Evolutionary conservation across 148 eudicot genomes (phyloP), one percentile per base, ranked within the genome.

Genomic region (Rhododendron simsii): DNA sequence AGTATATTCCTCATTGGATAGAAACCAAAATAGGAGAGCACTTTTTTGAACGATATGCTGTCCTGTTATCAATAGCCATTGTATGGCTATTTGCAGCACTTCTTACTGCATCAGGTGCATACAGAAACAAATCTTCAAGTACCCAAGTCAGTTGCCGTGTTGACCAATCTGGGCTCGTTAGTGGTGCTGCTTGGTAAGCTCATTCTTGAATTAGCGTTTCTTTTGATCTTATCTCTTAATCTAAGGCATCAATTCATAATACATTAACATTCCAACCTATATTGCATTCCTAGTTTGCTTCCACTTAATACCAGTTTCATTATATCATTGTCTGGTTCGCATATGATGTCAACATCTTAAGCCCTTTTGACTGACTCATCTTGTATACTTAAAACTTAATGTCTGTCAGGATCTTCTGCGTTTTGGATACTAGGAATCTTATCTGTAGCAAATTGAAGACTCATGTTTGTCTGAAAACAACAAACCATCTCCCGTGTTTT

Each of bases 71-170:
- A 4, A 87, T 96, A 30, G 95, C 86, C 39, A 77, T 93, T 48
- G 90, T 93, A 11, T 95, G 99, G 98, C 93, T 93, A 41, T 94
- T 89, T 79, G 98, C 98, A 85, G 94, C 93, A 47, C 85, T 96
- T 88, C 90, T 96, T 41, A 95, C 99, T 51, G 94, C 85, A 73
- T 93, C 93, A 11, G 98, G 99, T 86, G 98, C 99, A 57, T 96
- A 93, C 61, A 93, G 90, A 4, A 87, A 87, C 51, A 94, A 87
- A 86, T 90, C 98, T 81, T 90, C 91, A 0, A 81, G 71, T 15
- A 93, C 98, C 65, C 99, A 96, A 81, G 86, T 91, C 53, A 94
- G 91, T 74, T 96, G 99, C 80, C 94, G 98, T 23, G 97, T 95
- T 86, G 98, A 96, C 88, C 93, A 94, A 57, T 92, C 99, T 78